These are phyloP conservation scores for Hortiboletus campestris DNA, from an alignment of 768 basidiomycete species.

Conservation along the genomic window DNA sequence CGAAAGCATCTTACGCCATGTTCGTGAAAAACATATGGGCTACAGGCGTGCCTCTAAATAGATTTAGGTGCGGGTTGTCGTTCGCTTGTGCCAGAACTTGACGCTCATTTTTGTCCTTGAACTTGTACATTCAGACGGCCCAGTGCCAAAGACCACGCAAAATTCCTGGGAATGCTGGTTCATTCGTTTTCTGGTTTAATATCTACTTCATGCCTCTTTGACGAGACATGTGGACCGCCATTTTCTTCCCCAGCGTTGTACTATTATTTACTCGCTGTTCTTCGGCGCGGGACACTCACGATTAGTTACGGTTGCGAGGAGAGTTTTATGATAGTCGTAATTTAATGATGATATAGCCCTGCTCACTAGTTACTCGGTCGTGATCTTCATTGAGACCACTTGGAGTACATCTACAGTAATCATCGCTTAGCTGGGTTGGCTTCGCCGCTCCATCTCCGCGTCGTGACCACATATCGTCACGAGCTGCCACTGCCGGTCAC, in stretches of 20 bases:
- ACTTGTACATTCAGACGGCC: background rate
- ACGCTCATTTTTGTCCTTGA: background rate
- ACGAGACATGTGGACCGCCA: background rate
- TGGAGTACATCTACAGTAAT: background rate
- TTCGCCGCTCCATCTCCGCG: background rate
- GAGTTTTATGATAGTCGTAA: background rate
- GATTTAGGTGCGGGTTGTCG: background rate
- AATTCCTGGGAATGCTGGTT: background rate
- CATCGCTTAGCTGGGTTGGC: background rate
- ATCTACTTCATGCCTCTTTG: background rate
- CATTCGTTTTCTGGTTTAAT: background rate
- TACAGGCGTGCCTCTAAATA: slow-evolving; percentile 1
- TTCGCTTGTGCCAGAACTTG: background rate
- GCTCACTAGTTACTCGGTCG: too few relatives aligned
- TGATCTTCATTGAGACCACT: background rate
- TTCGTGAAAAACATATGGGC: slow-evolving; percentile 13
- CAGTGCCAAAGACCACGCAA: background rate
- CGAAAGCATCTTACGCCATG: slow-evolving; percentile 16
- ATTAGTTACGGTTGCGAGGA: too few relatives aligned
- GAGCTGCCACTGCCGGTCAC: background rate
- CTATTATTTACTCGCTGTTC: background rate
- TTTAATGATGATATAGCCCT: background rate
- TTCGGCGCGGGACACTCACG: background rate
- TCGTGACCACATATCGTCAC: background rate
- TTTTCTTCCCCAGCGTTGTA: background rate